These are phyloP conservation scores for Pseudocercospora vitis DNA, from an alignment of 2,329 filamentous ascomycete species.

Conservation along the genomic window DNA sequence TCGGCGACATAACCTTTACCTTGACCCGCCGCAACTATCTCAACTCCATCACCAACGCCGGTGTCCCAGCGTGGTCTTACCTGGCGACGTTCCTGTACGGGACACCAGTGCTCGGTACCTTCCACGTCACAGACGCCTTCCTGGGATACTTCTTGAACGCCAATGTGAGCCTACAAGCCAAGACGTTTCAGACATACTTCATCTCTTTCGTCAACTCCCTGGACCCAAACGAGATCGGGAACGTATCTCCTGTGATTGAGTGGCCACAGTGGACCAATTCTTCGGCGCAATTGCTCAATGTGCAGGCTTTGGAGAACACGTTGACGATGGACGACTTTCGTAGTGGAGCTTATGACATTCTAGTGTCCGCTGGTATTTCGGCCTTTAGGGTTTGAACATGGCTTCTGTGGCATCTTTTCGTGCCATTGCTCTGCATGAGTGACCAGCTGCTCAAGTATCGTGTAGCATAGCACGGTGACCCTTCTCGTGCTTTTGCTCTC, in stretches of 20 bases:
- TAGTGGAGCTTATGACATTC: not conserved
- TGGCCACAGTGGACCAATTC: constrained; percentile 57
- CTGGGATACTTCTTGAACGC: not conserved
- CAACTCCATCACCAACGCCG: constrained; percentile 59
- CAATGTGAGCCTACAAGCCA: constrained; percentile 46
- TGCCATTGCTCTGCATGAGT: too few species aligned
- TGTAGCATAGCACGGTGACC: too few species aligned
- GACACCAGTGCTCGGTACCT: constrained; percentile 71
- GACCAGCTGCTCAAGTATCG: too few species aligned
- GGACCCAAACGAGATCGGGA: constrained; percentile 62
- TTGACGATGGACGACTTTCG: constrained; percentile 54
- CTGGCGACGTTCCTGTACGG: constrained; percentile 70
- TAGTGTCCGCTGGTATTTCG: not conserved
- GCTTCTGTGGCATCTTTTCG: not conserved
- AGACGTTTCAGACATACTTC: constrained; percentile 59
- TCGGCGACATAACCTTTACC: constrained; percentile 73
- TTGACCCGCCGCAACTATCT: constrained; percentile 68
- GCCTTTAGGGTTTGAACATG: not conserved
- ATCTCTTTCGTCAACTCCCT: constrained; percentile 69
- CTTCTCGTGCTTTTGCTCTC: too few species aligned
- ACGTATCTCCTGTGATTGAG: constrained; percentile 38
- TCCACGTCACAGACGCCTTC: constrained; percentile 54
- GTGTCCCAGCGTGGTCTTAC: constrained; percentile 68
- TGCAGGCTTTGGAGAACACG: constrained; percentile 42
- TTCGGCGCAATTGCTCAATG: constrained; percentile 50